phyloP scores from a whole-genome alignment of 2,329 filamentous ascomycete genomes.

The Geoglossum cookeanum region DNA sequence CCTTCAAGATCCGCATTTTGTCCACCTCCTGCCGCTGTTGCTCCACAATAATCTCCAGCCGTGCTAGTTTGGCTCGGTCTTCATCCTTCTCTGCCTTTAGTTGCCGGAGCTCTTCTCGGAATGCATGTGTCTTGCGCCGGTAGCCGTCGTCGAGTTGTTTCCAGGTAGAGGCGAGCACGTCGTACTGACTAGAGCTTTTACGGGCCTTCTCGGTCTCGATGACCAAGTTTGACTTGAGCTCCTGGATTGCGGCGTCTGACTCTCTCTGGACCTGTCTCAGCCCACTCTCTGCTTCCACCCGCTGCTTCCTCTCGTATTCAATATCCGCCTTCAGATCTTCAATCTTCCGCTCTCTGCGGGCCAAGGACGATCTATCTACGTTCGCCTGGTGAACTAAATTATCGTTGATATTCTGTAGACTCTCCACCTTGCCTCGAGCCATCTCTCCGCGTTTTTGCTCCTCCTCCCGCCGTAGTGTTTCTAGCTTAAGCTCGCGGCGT shows the following conservation, averaged over 20 bases:
- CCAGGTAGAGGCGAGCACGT: constrained; percentile 5
- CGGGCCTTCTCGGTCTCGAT: background rate
- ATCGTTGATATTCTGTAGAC: constrained; percentile 48
- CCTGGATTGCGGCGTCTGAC: background rate
- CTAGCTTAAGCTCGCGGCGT: constrained; percentile 51
- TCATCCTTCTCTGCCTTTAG: constrained; percentile 1
- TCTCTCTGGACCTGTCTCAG: constrained; percentile 2
- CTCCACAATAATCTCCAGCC: constrained; percentile 5
- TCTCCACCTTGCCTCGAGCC: constrained; percentile 52
- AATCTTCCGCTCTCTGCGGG: constrained; percentile 56
- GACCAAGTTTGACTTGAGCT: background rate
- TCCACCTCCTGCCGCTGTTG: constrained; percentile 5
- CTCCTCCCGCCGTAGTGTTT: constrained; percentile 47
- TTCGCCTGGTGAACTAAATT: constrained; percentile 48
- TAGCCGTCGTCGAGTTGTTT: constrained; percentile 5
- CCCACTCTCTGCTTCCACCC: background rate
- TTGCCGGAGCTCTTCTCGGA: constrained; percentile 1
- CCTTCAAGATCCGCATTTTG: background rate
- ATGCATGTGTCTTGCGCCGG: constrained; percentile 1
- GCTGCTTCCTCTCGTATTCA: constrained; percentile 35
- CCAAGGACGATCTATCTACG: constrained; percentile 50
- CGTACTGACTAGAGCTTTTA: constrained; percentile 1
- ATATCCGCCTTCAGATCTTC: constrained; percentile 46
- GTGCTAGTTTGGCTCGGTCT: constrained; percentile 3
- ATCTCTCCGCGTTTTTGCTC: constrained; percentile 48